Evolutionary conservation across 23 red algal genomes (phyloP).

Genomic region (Gracilariopsis chorda): DNA sequence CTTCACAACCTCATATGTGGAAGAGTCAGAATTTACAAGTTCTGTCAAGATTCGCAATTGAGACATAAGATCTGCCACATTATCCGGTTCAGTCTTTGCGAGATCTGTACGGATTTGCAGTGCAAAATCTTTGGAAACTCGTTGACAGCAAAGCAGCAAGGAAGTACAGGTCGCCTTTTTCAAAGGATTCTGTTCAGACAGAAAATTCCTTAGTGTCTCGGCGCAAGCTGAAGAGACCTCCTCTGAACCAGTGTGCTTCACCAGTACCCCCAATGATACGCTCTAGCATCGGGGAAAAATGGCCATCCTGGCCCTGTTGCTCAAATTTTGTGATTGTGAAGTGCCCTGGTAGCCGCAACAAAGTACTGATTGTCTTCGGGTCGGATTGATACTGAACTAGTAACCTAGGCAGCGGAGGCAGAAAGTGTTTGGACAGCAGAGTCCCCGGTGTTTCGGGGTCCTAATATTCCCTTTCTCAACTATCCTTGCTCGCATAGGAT

Average conservation of each 20-base stretch:
- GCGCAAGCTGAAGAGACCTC: conserved; percentile 5
- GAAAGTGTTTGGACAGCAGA: conserved; percentile 1
- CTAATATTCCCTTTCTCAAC: background rate
- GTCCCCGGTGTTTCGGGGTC: background rate
- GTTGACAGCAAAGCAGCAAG: background rate
- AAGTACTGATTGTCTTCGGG: background rate
- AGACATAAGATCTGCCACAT: conserved; percentile 2
- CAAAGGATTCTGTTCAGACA: conserved; percentile 37
- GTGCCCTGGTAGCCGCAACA: conserved; percentile 39
- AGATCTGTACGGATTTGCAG: conserved; percentile 20
- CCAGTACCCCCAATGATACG: conserved; percentile 14
- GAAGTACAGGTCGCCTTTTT: background rate
- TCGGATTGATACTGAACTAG: conserved; percentile 68
- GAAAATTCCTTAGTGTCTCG: conserved; percentile 4
- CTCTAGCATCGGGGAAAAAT: conserved; percentile 12
- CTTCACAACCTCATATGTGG: background rate
- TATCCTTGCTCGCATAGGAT: conserved; percentile 5
- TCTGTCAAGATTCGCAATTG: conserved; percentile 30
- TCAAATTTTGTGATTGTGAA: conserved; percentile 7
- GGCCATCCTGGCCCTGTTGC: conserved; percentile 12
- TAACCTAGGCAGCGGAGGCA: conserved; percentile 46
- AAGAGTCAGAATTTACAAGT: background rate
- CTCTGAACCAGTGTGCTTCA: conserved; percentile 10
- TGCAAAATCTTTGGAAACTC: conserved; percentile 5
- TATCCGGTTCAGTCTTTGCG: conserved; percentile 8